Conservation (phyloP, 495 filamentous ascomycete genomes). For the Neurospora sp. region DNA sequence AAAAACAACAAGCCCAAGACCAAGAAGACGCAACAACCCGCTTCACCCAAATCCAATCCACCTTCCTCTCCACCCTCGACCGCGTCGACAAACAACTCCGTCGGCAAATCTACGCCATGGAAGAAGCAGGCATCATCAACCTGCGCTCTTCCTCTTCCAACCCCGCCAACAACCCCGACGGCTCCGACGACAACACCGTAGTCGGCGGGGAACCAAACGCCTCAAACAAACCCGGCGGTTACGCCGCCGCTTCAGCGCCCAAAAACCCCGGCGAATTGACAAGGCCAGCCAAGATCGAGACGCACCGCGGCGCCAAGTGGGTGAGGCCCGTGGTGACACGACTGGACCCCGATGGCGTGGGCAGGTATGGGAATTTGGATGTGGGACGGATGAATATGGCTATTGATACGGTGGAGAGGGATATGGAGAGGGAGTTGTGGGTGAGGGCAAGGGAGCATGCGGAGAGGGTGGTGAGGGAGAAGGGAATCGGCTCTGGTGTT, state of each 20-base stretch:
- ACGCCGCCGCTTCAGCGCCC: not conserved
- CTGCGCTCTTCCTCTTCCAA: slow-evolving; percentile 15
- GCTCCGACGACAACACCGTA: not conserved
- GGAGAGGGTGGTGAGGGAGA: slow-evolving; percentile 3
- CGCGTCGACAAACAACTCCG: slow-evolving; percentile 59
- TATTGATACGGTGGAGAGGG: slow-evolving; percentile 61
- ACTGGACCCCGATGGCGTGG: slow-evolving; percentile 39
- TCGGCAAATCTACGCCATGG: slow-evolving; percentile 69
- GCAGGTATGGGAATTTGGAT: slow-evolving; percentile 55
- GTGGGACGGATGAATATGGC: slow-evolving; percentile 79
- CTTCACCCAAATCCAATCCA: slow-evolving; percentile 55
- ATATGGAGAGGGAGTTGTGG: slow-evolving; percentile 75
- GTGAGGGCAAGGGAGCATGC: slow-evolving; percentile 39
- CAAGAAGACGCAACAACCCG: slow-evolving; percentile 41
- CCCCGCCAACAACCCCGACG: not conserved
- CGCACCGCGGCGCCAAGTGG: not conserved
- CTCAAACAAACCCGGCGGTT: not conserved
- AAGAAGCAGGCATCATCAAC: slow-evolving; percentile 65
- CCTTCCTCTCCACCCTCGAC: slow-evolving; percentile 56
- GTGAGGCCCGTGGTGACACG: slow-evolving; percentile 1
- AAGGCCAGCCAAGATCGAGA: not conserved
- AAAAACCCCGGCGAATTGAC: not conserved
- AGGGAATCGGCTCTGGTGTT: not conserved
- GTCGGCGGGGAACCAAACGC: not conserved
- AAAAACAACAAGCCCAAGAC: not conserved